Base-by-base conservation (phyloP, 345 rosid genomes). In the Lumnitzera littorea region DNA sequence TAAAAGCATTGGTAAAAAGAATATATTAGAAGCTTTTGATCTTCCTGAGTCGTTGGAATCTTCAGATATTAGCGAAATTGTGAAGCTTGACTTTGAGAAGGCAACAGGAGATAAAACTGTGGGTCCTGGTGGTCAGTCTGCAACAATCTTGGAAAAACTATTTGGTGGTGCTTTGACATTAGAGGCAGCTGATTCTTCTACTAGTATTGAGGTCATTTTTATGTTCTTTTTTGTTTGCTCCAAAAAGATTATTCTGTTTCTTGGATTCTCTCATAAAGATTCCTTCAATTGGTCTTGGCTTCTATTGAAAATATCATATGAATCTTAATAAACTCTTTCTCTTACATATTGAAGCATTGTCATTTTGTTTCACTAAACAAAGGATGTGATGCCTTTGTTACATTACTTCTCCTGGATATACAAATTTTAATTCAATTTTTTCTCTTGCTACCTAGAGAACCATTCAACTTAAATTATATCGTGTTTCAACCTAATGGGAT, bases 111-210 rank as follows among this genome's bases (percentile, higher is more conserved):
- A 68, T 68, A 74, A 77, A 78, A 59, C 67, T 67, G 58, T 58
- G 51, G 82, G 67, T 47, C 77, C 57, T 62, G 65, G 84, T 20
- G 63, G 62, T 36, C 71, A 71, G 55, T 72, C 86, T 60, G 69
- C 82, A 65, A 81, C 97, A 65, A 79, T 91, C 70, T 85, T 94
- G 51, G 95, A 91, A 67, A 88, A 83, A 78, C 72, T 84, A 60
- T 91, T 94, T 66, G 74, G 82, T 68, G 78, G 79, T 55, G 83
- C 83, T 50, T 68, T 76, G 60, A 75, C 84, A 55, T 63, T 75
- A 68, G 78, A 78, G 64, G 78, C 51, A 67, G 74, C 72, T 50
- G 84, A 66, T 65, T 62, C 88, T 24, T 62, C 62, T 46, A 46
- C 53, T 15, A 36, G 43, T 48, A 36, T 50, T 23, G 58, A 68